A percentile compares a stretch with the other conserved stretches of the same genome.
Evolutionary conservation across 2,329 filamentous ascomycete genomes (phyloP).

Genomic region (Colletotrichum brevisporum): DNA sequence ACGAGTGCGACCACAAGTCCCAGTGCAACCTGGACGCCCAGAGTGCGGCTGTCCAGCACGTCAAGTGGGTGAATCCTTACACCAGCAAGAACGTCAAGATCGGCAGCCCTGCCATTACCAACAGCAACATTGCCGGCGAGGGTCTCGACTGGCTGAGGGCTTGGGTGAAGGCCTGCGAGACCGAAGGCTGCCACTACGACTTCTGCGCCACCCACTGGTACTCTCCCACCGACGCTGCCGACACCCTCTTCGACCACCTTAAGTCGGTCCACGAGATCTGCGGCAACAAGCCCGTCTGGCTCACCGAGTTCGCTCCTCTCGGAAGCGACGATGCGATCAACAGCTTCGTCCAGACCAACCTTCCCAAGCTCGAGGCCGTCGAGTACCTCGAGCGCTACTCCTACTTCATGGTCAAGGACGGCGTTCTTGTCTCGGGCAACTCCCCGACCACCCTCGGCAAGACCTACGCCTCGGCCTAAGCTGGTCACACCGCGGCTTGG

Average conservation of each 20-base stretch:
- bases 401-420: conserved; percentile 67
- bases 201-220: conserved; percentile 78
- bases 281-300: conserved; percentile 68
- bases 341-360: conserved; percentile 64
- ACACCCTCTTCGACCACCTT: conserved; percentile 70
- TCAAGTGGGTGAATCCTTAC: conserved; percentile 69
- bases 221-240: conserved; percentile 60
- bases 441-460: conserved; percentile 63
- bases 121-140: conserved; percentile 64
- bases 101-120: conserved; percentile 73
- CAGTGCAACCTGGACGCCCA: conserved; percentile 72
- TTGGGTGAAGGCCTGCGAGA: conserved; percentile 67
- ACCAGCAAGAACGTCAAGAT: conserved; percentile 64
- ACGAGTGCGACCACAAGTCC: conserved; percentile 75
- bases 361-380: conserved; percentile 63
- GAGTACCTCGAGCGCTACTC: conserved; percentile 69
- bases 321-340: conserved; percentile 59
- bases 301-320: conserved; percentile 75
- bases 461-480: conserved; percentile 60
- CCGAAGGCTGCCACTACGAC: conserved; percentile 66
- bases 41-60: conserved; percentile 67
- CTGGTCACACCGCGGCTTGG: not conserved
- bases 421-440: conserved; percentile 57
- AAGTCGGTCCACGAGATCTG: conserved; percentile 61
- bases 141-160: conserved; percentile 70